These are phyloP conservation scores for Lichina pygmaea DNA, from an alignment of 495 filamentous ascomycete genomes.

Conservation along the genomic window DNA sequence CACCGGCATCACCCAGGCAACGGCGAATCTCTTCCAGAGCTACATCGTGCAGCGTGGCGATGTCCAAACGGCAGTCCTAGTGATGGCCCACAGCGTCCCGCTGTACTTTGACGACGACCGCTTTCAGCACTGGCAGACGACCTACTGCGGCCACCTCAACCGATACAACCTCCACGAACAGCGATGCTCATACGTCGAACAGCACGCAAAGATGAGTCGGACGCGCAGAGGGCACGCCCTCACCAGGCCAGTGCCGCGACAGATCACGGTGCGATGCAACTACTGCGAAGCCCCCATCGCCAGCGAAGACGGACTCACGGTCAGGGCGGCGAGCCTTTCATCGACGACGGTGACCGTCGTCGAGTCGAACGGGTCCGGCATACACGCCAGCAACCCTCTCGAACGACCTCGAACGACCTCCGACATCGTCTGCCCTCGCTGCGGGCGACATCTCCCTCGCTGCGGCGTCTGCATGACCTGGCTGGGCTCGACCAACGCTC, in stretches of 20 bases:
- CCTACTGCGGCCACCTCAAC: constrained; percentile 63
- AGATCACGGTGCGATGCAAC: constrained; percentile 60
- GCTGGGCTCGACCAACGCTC: constrained; percentile 35
- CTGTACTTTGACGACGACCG: constrained; percentile 56
- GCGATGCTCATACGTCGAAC: constrained; percentile 32
- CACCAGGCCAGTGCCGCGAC: constrained; percentile 31
- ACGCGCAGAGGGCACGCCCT: constrained; percentile 10
- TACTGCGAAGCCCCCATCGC: constrained; percentile 37
- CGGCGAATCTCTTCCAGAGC: constrained; percentile 61
- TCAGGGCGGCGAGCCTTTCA: background rate
- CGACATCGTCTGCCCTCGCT: constrained; percentile 45
- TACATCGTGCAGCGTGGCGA: constrained; percentile 75
- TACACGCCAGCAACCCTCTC: background rate
- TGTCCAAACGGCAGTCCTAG: constrained; percentile 67
- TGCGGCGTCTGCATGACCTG: constrained; percentile 72
- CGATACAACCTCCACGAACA: constrained; percentile 37
- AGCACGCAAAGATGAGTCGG: constrained; percentile 15
- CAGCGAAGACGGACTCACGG: constrained; percentile 6
- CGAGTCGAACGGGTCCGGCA: background rate
- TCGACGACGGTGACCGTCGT: background rate
- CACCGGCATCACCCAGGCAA: constrained; percentile 53
- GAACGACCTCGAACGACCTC: background rate
- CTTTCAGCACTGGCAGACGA: constrained; percentile 53
- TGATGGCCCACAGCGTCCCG: constrained; percentile 56
- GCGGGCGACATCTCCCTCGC: constrained; percentile 64